phyloP scores from a whole-genome alignment of 768 basidiomycete species.

The Trametes maxima region DNA sequence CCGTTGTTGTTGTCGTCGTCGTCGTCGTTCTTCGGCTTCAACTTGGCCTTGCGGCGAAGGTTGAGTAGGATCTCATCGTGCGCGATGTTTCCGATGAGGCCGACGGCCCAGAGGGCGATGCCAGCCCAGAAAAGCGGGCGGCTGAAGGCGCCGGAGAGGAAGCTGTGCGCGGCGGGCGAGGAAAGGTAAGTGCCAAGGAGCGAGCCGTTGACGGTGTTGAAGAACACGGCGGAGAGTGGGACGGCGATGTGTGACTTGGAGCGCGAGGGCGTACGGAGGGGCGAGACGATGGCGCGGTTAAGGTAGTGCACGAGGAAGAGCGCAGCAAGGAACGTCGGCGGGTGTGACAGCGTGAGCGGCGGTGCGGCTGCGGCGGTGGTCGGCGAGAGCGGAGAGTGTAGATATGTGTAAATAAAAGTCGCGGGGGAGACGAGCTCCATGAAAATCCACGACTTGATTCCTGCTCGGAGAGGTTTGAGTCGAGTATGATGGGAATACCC shows the following conservation, averaged over 20 bases:
- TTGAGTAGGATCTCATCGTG: constrained; percentile 91
- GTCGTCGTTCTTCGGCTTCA: constrained; percentile 30
- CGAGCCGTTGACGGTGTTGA: constrained; percentile 75
- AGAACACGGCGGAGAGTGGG: constrained; percentile 52
- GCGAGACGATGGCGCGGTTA: constrained; percentile 81
- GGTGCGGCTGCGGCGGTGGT: constrained; percentile 32
- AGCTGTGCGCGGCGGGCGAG: constrained; percentile 52
- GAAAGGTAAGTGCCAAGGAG: constrained; percentile 73
- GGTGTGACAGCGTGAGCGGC: constrained; percentile 36
- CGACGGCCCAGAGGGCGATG: constrained; percentile 64
- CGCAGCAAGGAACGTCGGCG: constrained; percentile 52
- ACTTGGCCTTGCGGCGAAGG: constrained; percentile 66
- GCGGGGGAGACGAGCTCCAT: constrained; percentile 75
- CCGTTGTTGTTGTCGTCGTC: constrained; percentile 38
- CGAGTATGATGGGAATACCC: too few relatives aligned
- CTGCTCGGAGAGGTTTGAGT: constrained; percentile 27
- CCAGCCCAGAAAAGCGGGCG: constrained; percentile 62
- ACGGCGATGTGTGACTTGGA: constrained; percentile 75
- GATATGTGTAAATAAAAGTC: constrained; percentile 52
- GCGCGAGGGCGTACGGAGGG: constrained; percentile 78
- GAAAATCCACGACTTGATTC: constrained; percentile 65
- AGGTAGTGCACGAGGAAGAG: constrained; percentile 78
- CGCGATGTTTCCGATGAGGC: constrained; percentile 76
- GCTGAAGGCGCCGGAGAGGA: constrained; percentile 39
- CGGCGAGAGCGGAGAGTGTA: constrained; percentile 49